Evolutionary conservation across 495 filamentous ascomycete genomes (phyloP), one percentile per base, ranked within the genome.

Genomic region (Lophiotrema nucula): DNA sequence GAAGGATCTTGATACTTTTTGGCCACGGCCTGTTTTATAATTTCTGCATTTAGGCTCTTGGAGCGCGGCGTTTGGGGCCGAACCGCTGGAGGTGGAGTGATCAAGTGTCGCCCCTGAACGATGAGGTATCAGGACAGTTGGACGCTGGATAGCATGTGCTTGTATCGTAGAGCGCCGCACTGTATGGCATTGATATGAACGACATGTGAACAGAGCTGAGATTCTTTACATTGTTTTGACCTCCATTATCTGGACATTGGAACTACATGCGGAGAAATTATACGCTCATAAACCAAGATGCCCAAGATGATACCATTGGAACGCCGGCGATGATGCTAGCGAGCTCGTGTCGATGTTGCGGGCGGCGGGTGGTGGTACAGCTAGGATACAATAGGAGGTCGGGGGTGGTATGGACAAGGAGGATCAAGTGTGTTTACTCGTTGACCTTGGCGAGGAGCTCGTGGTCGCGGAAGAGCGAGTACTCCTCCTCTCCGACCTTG

Each of bases 401-500:
- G n/a, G 12, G 2, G 23, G 13, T 33, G 42, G 11, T 43, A 12
- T 8, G 6, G 10, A 21, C 18, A 18, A 43, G 39, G 11, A 6
- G 23, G 44, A 26, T 11, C 18, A 11, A 10, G 27, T 18, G 5
- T n/a, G 47, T 69, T 61, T 74, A 77, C 66, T 77, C 74, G 65
- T 76, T 77, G 68, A 77, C 74, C 70, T 77, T 77, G 38, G 74
- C 74, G 8, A 77, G 72, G 19, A 77, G 57, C 93, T 99, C 93
- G 76, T 89, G 86, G 74, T 99, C 93, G 65, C 92, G 81, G 85
- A 95, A 99, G 53, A 99, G 86, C 58, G 86, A 84, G 77, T 83
- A 97, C 79, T 97, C 93, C 60, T 97, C 89, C 61, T 97, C 92
- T 60, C 92, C 92, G 65, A 97, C 90, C 83, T 97, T 97, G 73